Evolutionary conservation across 148 eudicot species (phyloP).

Genomic region (Diospyros kaki): DNA sequence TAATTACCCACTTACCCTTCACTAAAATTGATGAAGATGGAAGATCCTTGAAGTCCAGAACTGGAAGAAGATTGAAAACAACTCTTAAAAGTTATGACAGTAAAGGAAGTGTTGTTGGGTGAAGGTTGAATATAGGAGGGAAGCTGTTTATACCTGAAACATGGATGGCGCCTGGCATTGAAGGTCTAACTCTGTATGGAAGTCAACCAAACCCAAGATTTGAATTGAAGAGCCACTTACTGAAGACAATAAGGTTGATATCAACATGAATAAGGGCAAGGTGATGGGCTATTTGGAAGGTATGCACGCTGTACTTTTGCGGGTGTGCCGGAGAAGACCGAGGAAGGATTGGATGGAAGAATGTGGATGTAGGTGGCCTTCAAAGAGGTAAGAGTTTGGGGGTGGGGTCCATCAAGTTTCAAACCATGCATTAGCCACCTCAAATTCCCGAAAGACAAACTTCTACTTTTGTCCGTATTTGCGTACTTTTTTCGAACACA

Average conservation of each 20-base stretch:
- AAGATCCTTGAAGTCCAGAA: slow-evolving; percentile 55
- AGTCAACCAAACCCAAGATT: not conserved
- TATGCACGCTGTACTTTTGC: not conserved
- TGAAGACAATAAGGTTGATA: not conserved
- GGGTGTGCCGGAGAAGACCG: slow-evolving; percentile 3
- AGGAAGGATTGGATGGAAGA: slow-evolving; percentile 22
- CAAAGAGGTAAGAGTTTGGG: not conserved
- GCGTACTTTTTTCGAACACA: not conserved
- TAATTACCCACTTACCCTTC: slow-evolving; percentile 43
- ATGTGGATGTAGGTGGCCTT: slow-evolving; percentile 20
- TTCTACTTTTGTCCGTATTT: slow-evolving; percentile 16
- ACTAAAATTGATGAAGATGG: slow-evolving; percentile 57
- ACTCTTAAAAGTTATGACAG: not conserved
- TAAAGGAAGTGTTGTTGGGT: not conserved
- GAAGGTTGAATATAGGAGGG: not conserved
- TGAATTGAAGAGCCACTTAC: not conserved
- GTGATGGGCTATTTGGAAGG: not conserved
- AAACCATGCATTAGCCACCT: slow-evolving; percentile 8
- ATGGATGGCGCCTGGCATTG: slow-evolving; percentile 93
- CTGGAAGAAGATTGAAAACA: slow-evolving; percentile 24
- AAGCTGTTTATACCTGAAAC: slow-evolving; percentile 61
- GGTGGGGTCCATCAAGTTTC: slow-evolving; percentile 17
- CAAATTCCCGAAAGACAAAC: slow-evolving; percentile 7
- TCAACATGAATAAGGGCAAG: not conserved
- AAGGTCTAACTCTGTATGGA: slow-evolving; percentile 4